Base-by-base conservation (phyloP, 345 rosid genomes). In the Crucihimalaya himalaica region DNA sequence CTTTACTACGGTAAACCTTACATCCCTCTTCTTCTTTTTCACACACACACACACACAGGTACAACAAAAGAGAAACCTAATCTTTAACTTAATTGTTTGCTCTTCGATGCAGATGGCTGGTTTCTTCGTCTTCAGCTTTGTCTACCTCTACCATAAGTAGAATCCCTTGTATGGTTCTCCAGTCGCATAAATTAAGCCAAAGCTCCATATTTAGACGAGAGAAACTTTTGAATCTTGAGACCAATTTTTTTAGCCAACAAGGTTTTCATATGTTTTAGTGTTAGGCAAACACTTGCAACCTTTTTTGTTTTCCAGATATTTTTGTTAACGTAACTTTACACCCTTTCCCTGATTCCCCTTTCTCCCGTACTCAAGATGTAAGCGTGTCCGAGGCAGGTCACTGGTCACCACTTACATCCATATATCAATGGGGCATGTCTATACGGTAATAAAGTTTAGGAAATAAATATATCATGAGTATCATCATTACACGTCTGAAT, bases 71-170 rank as follows among this genome's bases (percentile, higher is more conserved):
- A 66, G n/a, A 9, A 40, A 53, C 18, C 63, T 35, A 55, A 48
- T 18, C 6, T 29, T 39, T 48, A 23, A 48, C 5, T 31, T 61
- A 8, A 53, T 37, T 2, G 56, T 62, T 70, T 70, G 46, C 31
- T 61, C 6, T 29, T 62, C 3, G 50, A 63, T 61, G 73, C 87
- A 88, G 94, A 86, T 88, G 94, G 88, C 91, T 48, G 91, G 88
- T 57, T 85, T 85, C 94, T 81, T 88, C 43, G 68, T 85, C 78
- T 86, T 88, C 86, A 83, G 89, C 85, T 78, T 88, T 51, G 66
- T 84, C 62, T 86, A 81, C 81, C 81, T 86, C 37, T 85, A 86
- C 84, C 77, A 86, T 81, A 88, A 85, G 78, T 86, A 79, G 82
- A 73, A 28, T 45, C 25, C 31, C 20, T 2, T 53, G 1, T 32